Evolutionary conservation across 306 rosid species (phyloP), one percentile per base, ranked within the genome.

Genomic region (Glycyrrhiza uralensis): DNA sequence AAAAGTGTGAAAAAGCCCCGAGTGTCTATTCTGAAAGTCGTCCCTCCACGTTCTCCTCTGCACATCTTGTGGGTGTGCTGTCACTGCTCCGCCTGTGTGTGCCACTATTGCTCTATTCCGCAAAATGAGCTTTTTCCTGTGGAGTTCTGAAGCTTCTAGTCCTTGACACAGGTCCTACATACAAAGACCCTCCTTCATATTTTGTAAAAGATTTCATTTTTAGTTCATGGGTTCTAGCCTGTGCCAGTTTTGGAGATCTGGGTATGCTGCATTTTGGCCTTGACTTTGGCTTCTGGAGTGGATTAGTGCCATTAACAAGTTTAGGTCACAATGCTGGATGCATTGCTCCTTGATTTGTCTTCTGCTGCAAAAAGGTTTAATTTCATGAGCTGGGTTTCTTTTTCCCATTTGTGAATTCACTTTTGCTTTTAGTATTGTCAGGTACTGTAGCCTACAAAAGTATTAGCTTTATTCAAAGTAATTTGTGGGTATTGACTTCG

Each of bases 1-100:
- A n/a, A n/a, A n/a, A n/a, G n/a, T n/a, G n/a, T n/a, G n/a, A n/a
- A n/a, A n/a, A n/a, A n/a, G n/a, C n/a, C n/a, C n/a, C n/a, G n/a
- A n/a, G 36, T 13, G 62, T 36, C 22, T 20, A 13, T 30, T 67
- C 64, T 55, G 49, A 78, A 68, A 86, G 96, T 92, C 76, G 98
- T 84, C 81, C n/a, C n/a, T 76, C 87, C 96, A 85, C 98, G 93
- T 90, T 88, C 75, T 50, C 26, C 5, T 52, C 58, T 42, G 80
- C 79, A 77, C 50, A 38, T 22, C 58, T 83, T 76, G 77, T 60
- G 61, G 82, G 70, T 76, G 41, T 39, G 71, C 70, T 58, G 49
- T 22, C 54, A 46, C 23, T 17, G 12, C 23, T 7, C 36, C 47
- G 45, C 19, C 19, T 55, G 12, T 35, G 24, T 30, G 23, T 39